Evolutionary conservation across 768 basidiomycete genomes (phyloP).

Genomic region (Sporobolomyces pararoseus): DNA sequence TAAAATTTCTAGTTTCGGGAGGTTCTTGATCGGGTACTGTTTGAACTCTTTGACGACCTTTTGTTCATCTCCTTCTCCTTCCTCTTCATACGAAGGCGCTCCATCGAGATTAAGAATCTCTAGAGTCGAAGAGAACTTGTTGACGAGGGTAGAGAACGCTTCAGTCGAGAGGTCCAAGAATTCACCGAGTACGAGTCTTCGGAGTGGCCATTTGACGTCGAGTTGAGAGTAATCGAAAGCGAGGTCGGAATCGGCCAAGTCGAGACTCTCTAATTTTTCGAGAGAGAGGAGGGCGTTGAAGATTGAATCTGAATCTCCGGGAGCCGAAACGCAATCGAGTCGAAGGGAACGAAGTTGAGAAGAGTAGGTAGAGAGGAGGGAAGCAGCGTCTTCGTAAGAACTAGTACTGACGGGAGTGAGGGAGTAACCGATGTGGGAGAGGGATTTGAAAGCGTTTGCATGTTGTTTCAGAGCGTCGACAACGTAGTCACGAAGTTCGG

Average conservation of each 20-base stretch:
- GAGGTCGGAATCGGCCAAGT: slow-evolving; percentile 5
- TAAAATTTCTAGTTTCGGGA: no score
- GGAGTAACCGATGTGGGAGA: slow-evolving; percentile 7
- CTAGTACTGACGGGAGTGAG: background rate
- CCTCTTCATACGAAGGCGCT: no score
- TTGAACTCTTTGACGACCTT: no score
- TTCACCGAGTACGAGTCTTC: no score
- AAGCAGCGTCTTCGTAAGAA: background rate
- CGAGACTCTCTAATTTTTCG: background rate
- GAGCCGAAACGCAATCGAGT: background rate
- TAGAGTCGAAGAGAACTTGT: no score
- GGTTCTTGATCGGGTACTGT: no score
- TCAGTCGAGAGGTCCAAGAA: no score
- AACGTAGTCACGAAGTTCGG: no score
- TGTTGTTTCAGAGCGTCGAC: background rate
- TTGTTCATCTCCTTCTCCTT: no score
- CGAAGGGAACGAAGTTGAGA: background rate
- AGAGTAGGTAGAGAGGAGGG: background rate
- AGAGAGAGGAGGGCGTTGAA: background rate
- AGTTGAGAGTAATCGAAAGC: background rate
- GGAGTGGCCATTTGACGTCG: no score
- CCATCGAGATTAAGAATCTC: no score
- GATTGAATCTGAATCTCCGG: background rate
- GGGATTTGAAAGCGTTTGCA: background rate
- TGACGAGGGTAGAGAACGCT: no score